phyloP scores from a whole-genome alignment of 352 stramenopile genomes.

The Discostella stelligera region DNA sequence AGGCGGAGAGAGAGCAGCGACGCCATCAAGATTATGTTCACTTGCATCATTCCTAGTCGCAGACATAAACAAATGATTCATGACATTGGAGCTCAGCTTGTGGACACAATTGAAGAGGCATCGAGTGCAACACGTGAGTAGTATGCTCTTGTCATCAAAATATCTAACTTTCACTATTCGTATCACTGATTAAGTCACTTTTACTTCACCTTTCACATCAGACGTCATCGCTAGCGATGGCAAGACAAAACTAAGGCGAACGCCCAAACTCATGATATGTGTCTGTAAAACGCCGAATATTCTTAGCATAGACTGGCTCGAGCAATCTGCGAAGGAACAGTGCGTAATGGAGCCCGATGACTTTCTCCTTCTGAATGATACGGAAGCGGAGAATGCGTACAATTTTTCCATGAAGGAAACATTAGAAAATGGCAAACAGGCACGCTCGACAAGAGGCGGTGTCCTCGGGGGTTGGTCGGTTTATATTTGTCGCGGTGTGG shows the following conservation, averaged over 20 bases:
- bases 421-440: constrained; percentile 43
- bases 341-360: constrained; percentile 26
- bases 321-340: constrained; percentile 46
- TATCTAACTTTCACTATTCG: neutral
- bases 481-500: constrained; percentile 58
- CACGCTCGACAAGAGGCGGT: constrained; percentile 33
- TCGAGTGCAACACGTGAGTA: constrained; percentile 41
- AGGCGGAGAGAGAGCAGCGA: constrained; percentile 13
- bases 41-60: constrained; percentile 30
- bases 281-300: constrained; percentile 55
- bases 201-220: neutral
- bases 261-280: constrained; percentile 71
- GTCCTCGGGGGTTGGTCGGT: constrained; percentile 53
- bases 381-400: constrained; percentile 56
- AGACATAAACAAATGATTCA: constrained; percentile 50
- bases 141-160: neutral
- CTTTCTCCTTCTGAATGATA: constrained; percentile 48
- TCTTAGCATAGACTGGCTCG: constrained; percentile 55
- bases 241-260: constrained; percentile 53
- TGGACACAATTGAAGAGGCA: constrained; percentile 54
- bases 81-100: constrained; percentile 44
- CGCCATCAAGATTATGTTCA: constrained; percentile 49
- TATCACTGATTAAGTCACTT: neutral
- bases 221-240: constrained; percentile 62
- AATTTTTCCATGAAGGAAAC: constrained; percentile 61